Conservation (phyloP, 2,329 filamentous ascomycete species). For the Penicillium glabrum region DNA sequence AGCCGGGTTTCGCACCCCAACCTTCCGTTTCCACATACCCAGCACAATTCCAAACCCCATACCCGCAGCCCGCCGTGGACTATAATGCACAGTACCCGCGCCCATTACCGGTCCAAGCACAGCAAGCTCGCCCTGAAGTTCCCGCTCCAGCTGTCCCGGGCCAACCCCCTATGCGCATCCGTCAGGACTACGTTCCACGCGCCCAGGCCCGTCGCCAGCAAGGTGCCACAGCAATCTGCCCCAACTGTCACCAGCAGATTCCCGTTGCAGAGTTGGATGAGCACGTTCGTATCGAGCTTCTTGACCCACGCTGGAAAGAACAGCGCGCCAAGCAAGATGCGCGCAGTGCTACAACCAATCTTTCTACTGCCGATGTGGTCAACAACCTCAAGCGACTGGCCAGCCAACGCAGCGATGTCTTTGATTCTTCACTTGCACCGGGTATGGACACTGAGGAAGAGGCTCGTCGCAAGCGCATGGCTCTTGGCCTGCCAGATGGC, state of each 20-base stretch:
- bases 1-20: constrained; percentile 33
- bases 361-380: constrained; percentile 82
- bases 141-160: constrained; percentile 66
- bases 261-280: constrained; percentile 84
- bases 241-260: constrained; percentile 89
- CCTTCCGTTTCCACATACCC: constrained; percentile 28
- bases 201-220: constrained; percentile 71
- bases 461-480: constrained; percentile 72
- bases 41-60: constrained; percentile 27
- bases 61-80: constrained; percentile 30
- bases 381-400: constrained; percentile 95
- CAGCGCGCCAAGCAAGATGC: constrained; percentile 87
- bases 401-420: constrained; percentile 82
- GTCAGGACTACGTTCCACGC: constrained; percentile 86
- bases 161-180: constrained; percentile 75
- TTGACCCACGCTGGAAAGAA: constrained; percentile 94
- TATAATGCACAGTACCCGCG: constrained; percentile 37
- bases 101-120: constrained; percentile 17
- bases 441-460: constrained; percentile 72
- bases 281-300: constrained; percentile 91
- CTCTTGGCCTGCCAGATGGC: constrained; percentile 44
- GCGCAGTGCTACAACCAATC: constrained; percentile 79
- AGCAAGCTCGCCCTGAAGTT: constrained; percentile 63
- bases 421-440: constrained; percentile 60
- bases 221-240: constrained; percentile 70